Percentiles rank a stretch among this genome's conserved stretches.
These are phyloP conservation scores for Trichoderma semiorbis DNA, from an alignment of 2,329 filamentous ascomycete genomes.

Conservation along the genomic window DNA sequence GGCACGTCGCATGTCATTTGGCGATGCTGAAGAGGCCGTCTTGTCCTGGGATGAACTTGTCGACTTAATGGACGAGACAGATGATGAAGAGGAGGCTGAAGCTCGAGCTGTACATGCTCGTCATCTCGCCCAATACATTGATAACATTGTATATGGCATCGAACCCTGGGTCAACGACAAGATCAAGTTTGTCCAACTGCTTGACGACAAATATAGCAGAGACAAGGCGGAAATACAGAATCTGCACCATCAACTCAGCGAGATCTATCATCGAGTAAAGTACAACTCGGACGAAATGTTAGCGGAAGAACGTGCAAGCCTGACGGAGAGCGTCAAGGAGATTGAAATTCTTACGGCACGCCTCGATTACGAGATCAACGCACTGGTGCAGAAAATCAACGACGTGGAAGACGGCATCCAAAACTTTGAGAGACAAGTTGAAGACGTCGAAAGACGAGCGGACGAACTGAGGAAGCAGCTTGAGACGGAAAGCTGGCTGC, in stretches of 20 bases:
- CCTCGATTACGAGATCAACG: conserved; percentile 86
- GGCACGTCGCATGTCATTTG: conserved; percentile 72
- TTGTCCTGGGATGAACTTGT: conserved; percentile 61
- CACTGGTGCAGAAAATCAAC: conserved; percentile 73
- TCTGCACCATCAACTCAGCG: conserved; percentile 67
- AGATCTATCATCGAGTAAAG: conserved; percentile 65
- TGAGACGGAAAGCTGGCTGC: conserved; percentile 60
- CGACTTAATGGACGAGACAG: conserved; percentile 34
- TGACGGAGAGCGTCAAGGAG: conserved; percentile 71
- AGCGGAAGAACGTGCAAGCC: conserved; percentile 61
- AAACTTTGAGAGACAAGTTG: conserved; percentile 76
- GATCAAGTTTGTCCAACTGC: conserved; percentile 51
- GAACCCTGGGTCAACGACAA: conserved; percentile 60
- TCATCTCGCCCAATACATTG: conserved; percentile 51
- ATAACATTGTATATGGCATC: conserved; percentile 49
- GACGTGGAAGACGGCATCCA: conserved; percentile 81
- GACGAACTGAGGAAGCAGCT: conserved; percentile 60
- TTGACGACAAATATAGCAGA: conserved; percentile 60
- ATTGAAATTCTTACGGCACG: conserved; percentile 78
- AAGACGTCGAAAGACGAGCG: conserved; percentile 64
- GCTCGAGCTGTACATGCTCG: conserved; percentile 52
- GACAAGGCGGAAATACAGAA: conserved; percentile 64
- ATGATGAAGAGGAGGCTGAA: conserved; percentile 28
- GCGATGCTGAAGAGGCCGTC: conserved; percentile 70
- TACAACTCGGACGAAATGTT: conserved; percentile 67